A percentile compares a stretch with the other conserved stretches of the same genome.
Evolutionary conservation across 345 rosid species (phyloP).

Genomic region (Salix udensis): DNA sequence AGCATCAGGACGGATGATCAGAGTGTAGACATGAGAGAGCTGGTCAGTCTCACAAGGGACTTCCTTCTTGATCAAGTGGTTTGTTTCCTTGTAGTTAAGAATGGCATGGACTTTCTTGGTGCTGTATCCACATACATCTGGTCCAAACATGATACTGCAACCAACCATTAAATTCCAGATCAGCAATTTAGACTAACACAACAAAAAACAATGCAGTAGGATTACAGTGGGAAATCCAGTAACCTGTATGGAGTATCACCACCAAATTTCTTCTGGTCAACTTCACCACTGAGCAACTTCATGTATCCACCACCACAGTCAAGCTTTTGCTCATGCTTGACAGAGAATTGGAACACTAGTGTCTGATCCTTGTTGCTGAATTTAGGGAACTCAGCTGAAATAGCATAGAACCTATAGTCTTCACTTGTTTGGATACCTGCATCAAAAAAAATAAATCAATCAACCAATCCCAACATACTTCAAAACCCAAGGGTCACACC

Average conservation of each 20-base stretch:
- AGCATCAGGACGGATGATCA: slow-evolving; percentile 87
- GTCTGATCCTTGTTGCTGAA: slow-evolving; percentile 90
- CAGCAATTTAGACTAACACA: not conserved
- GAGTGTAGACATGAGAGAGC: slow-evolving; percentile 89
- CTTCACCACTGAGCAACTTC: slow-evolving; percentile 83
- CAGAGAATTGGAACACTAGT: slow-evolving; percentile 90
- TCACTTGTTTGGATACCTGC: slow-evolving; percentile 97
- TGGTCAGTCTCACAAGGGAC: slow-evolving; percentile 99
- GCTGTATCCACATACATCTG: slow-evolving; percentile 94
- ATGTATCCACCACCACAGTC: slow-evolving; percentile 99
- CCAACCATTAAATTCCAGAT: slow-evolving; percentile 5
- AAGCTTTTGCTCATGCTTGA: slow-evolving; percentile 99
- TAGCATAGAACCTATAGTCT: slow-evolving; percentile 95
- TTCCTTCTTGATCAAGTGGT: slow-evolving; percentile 94
- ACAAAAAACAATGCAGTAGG: not conserved
- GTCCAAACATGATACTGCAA: slow-evolving; percentile 98
- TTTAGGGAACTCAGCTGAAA: slow-evolving; percentile 88
- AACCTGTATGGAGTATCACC: slow-evolving; percentile 97
- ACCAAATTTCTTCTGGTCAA: slow-evolving; percentile 95
- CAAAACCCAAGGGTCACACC: not conserved
- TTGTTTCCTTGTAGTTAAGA: slow-evolving; percentile 69
- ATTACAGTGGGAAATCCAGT: not conserved
- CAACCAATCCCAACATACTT: not conserved
- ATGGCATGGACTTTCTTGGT: slow-evolving; percentile 99
- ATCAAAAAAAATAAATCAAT: slow-evolving; percentile 1